A percentile compares a stretch with the other conserved stretches of the same genome.
phyloP scores from a whole-genome alignment of 164 flowering plant species.

The Stephania yunnanensis region DNA sequence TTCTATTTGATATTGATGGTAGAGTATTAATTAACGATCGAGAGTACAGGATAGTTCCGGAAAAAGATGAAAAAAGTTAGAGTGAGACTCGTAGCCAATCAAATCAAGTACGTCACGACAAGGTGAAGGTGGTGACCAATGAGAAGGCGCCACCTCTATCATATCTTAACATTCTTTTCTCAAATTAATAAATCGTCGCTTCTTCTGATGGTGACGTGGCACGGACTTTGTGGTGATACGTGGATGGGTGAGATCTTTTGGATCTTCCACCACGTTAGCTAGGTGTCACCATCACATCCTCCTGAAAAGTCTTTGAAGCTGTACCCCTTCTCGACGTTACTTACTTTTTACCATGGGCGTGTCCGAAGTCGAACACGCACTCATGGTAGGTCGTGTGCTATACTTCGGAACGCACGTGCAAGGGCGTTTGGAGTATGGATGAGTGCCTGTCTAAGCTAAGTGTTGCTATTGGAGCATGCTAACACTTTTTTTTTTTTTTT shows the following conservation, averaged over 20 bases:
- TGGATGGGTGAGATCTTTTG: neutral
- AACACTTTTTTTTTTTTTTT: no score
- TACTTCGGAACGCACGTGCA: no score
- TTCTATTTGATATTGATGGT: no score
- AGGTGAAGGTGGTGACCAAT: neutral
- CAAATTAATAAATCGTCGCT: neutral
- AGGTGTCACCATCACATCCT: neutral
- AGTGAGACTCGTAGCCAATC: neutral
- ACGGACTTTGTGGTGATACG: neutral
- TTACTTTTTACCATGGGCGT: no score
- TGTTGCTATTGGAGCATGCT: no score
- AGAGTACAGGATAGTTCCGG: neutral
- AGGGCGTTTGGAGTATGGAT: no score
- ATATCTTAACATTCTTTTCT: neutral
- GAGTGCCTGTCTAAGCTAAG: no score
- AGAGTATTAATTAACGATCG: neutral
- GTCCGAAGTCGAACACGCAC: no score
- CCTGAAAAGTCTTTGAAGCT: neutral
- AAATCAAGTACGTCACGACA: neutral
- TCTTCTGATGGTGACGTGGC: slow-evolving; percentile 3
- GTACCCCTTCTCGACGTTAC: neutral
- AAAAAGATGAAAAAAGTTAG: neutral
- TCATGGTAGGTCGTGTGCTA: no score
- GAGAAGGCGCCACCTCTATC: neutral
- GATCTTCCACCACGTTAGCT: neutral